A percentile compares a stretch with the other conserved stretches of the same genome.
phyloP scores from a whole-genome alignment of 2,329 filamentous ascomycete species.

The Rhytidhysteron rufulum region DNA sequence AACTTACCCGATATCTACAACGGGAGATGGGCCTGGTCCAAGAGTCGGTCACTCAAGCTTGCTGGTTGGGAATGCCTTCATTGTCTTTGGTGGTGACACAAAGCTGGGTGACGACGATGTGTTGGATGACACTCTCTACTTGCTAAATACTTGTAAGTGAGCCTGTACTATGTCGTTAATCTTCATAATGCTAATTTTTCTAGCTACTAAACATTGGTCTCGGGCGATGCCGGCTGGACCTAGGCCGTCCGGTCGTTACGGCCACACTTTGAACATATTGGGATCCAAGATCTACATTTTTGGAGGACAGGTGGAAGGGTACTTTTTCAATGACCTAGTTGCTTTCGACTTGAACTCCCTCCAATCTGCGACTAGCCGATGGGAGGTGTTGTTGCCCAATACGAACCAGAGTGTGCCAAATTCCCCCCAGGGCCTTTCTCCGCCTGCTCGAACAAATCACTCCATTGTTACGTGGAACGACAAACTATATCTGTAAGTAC shows the following conservation, averaged over 20 bases:
- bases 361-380: slow-evolving; percentile 84
- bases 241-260: slow-evolving; percentile 85
- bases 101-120: slow-evolving; percentile 92
- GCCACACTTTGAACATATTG: slow-evolving; percentile 92
- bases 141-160: slow-evolving; percentile 90
- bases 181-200: too few species aligned
- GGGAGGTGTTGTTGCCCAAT: slow-evolving; percentile 86
- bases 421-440: slow-evolving; percentile 39
- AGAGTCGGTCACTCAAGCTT: slow-evolving; percentile 92
- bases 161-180: too few species aligned
- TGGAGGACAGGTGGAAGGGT: slow-evolving; percentile 93
- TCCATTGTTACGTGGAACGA: slow-evolving; percentile 89
- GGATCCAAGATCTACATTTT: slow-evolving; percentile 98
- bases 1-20: slow-evolving; percentile 88
- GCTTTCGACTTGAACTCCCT: slow-evolving; percentile 95
- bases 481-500: slow-evolving; percentile 80
- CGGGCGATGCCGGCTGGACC: slow-evolving; percentile 82
- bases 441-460: slow-evolving; percentile 91
- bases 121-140: slow-evolving; percentile 90
- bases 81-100: slow-evolving; percentile 97
- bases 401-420: slow-evolving; percentile 52
- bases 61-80: slow-evolving; percentile 96
- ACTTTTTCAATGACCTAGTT: slow-evolving; percentile 95
- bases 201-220: slow-evolving; percentile 97
- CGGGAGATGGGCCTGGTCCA: slow-evolving; percentile 89